Conservation (phyloP, 2,329 filamentous ascomycete genomes). For the Xylaria sp. region DNA sequence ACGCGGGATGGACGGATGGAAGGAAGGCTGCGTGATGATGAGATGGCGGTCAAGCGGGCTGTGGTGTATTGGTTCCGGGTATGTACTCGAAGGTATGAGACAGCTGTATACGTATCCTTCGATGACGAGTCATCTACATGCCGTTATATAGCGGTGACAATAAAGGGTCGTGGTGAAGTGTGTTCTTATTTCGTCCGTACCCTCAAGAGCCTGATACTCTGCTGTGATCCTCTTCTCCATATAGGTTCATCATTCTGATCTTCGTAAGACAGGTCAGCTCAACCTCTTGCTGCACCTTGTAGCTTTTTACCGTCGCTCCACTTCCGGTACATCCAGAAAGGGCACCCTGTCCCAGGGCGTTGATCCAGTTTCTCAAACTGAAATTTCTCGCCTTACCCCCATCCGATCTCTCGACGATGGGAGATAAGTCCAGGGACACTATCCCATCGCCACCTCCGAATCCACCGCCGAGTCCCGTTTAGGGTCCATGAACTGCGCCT, state of each 20-base stretch:
- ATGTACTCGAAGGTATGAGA: not conserved
- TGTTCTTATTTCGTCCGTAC: not conserved
- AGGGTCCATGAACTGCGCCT: too few species aligned
- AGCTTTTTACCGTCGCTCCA: too few species aligned
- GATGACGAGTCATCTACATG: not conserved
- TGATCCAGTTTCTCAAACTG: not conserved
- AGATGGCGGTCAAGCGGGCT: not conserved
- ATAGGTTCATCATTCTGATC: not conserved
- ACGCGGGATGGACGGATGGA: not conserved
- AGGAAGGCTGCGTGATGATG: not conserved
- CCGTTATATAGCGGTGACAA: not conserved
- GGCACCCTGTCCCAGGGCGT: too few species aligned
- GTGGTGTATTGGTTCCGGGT: not conserved
- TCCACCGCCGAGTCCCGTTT: slow-evolving; percentile 41
- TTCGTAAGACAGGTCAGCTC: not conserved
- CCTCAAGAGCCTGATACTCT: not conserved
- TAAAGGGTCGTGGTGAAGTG: not conserved
- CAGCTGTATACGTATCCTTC: not conserved
- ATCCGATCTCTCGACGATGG: not conserved
- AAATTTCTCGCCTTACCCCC: not conserved
- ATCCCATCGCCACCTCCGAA: slow-evolving; percentile 42
- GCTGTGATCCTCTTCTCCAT: not conserved
- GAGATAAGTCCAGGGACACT: not conserved
- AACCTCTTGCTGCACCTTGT: not conserved
- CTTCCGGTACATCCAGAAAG: too few species aligned